Evolutionary conservation across 2,329 filamentous ascomycete species (phyloP).

Genomic region (Fusarium continuum): DNA sequence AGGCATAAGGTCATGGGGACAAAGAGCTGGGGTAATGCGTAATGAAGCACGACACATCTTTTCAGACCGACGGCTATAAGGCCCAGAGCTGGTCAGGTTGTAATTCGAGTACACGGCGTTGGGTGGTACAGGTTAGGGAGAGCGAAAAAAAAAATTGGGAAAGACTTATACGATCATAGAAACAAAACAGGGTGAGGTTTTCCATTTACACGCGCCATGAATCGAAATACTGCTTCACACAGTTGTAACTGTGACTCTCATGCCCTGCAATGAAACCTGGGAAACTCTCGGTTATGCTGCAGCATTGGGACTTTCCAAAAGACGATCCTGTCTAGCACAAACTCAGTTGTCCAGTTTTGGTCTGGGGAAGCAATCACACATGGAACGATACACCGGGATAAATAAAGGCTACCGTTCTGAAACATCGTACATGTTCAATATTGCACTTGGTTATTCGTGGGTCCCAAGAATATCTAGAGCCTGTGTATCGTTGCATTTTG

Average conservation of each 20-base stretch:
- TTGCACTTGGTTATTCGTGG: neutral
- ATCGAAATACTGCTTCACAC: neutral
- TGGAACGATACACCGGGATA: no score
- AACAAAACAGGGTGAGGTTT: neutral
- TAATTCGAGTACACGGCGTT: conserved; percentile 5
- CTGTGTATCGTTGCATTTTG: neutral
- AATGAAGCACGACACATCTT: conserved; percentile 11
- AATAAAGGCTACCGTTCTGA: no score
- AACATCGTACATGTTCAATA: neutral
- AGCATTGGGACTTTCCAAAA: no score
- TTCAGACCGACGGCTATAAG: neutral
- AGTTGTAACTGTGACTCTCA: neutral
- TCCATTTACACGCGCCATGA: neutral
- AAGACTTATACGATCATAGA: neutral
- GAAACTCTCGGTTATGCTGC: no score
- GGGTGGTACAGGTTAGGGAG: neutral
- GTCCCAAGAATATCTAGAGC: neutral
- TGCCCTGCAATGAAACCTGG: no score
- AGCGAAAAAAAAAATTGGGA: neutral
- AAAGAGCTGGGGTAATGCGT: neutral
- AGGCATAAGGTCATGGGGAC: neutral
- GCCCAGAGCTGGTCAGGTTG: neutral
- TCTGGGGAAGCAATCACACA: no score
- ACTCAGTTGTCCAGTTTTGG: no score
- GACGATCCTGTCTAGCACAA: no score